These are phyloP conservation scores for Nannochloropsis granulata DNA, from an alignment of 108 stramenopile genomes.

Conservation along the genomic window DNA sequence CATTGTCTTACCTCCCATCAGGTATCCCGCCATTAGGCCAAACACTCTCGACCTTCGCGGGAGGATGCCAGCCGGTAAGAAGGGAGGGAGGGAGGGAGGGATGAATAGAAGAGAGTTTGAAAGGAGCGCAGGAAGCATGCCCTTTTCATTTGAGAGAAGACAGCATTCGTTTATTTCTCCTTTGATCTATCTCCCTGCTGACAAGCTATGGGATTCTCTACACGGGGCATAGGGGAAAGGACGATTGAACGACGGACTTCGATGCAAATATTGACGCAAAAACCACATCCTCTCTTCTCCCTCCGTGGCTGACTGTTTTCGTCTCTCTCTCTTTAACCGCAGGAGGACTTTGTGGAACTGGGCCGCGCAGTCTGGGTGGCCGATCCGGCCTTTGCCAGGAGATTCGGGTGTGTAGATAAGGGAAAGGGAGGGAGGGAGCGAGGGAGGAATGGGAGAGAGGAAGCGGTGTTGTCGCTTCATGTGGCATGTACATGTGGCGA, in stretches of 20 bases:
- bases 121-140: too few species aligned
- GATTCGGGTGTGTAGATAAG: background rate
- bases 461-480: too few species aligned
- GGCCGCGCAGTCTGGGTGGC: background rate
- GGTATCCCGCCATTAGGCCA: background rate
- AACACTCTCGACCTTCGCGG: background rate
- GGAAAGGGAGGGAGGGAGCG: background rate
- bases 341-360: background rate
- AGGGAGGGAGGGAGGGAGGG: background rate
- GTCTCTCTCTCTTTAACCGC: background rate
- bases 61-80: background rate
- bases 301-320: too few species aligned
- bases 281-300: background rate
- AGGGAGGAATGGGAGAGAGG: background rate
- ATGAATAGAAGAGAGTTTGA: too few species aligned
- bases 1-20: background rate
- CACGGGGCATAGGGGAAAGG: background rate
- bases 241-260: background rate
- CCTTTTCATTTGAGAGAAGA: too few species aligned
- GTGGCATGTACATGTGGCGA: too few species aligned
- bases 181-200: too few species aligned
- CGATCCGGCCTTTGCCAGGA: background rate
- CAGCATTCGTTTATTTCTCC: too few species aligned
- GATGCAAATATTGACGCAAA: background rate
- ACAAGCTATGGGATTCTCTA: too few species aligned